These are phyloP conservation scores for Coemansia sp. DNA, from an alignment of 192 early-diverging fungal genomes.

Conservation along the genomic window DNA sequence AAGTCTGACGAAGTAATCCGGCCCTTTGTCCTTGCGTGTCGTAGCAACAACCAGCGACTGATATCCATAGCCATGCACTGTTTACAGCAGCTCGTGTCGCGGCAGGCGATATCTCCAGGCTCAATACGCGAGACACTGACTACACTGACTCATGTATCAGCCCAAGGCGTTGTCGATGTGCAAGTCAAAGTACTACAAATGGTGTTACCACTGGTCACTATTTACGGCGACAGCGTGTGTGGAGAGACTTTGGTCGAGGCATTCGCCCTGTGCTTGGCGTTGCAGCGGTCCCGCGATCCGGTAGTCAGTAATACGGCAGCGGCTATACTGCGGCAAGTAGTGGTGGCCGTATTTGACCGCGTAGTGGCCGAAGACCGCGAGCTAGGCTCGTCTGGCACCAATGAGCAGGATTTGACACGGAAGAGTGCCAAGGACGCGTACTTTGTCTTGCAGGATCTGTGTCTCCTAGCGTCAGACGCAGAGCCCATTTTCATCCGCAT, in stretches of 20 bases:
- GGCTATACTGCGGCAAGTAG: conserved; percentile 50
- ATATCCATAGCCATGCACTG: conserved; percentile 81
- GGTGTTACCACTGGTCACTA: conserved; percentile 82
- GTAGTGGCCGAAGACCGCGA: conserved; percentile 35
- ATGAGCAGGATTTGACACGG: conserved; percentile 41
- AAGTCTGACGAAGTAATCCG: conserved; percentile 74
- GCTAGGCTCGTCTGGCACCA: conserved; percentile 12
- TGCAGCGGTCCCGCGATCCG: conserved; percentile 79
- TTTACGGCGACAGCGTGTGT: conserved; percentile 73
- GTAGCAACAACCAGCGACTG: conserved; percentile 80
- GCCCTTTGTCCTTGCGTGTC: conserved; percentile 86
- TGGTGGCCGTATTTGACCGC: conserved; percentile 56
- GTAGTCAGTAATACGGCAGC: conserved; percentile 50
- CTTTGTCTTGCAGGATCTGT: conserved; percentile 89
- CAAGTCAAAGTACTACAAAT: conserved; percentile 95
- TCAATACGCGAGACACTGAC: conserved; percentile 68
- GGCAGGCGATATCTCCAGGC: conserved; percentile 33
- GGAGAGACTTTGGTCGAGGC: conserved; percentile 84
- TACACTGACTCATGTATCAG: conserved; percentile 69
- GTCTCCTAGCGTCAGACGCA: conserved; percentile 71
- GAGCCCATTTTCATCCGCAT: conserved; percentile 64
- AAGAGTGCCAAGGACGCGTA: conserved; percentile 81
- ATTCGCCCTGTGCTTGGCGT: conserved; percentile 75
- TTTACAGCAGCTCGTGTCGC: conserved; percentile 61
- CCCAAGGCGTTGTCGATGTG: conserved; percentile 69